Percentiles rank a stretch among this genome's conserved stretches.
phyloP scores from a whole-genome alignment of 352 stramenopile species.

The Phytophthora podocarpi region DNA sequence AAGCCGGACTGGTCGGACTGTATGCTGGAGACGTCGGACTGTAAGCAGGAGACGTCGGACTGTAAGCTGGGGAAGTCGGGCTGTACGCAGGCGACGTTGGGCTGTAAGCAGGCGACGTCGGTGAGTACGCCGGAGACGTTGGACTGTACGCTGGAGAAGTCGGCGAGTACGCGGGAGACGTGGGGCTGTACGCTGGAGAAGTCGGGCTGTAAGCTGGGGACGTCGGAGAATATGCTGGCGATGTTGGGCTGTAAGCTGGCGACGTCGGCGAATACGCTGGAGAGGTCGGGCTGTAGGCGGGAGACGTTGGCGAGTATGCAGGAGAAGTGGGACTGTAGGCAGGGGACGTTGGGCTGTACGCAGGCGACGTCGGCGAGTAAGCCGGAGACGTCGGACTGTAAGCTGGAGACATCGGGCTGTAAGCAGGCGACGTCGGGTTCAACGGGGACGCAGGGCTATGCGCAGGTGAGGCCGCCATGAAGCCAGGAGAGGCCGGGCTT shows the following conservation, averaged over 20 bases:
- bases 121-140: constrained; percentile 71
- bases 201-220: constrained; percentile 65
- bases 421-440: constrained; percentile 85
- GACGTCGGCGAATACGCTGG: constrained; percentile 78
- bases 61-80: constrained; percentile 77
- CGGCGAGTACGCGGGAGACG: constrained; percentile 65
- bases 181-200: constrained; percentile 82
- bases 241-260: constrained; percentile 76
- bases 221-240: constrained; percentile 79
- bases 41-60: constrained; percentile 69
- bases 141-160: constrained; percentile 73
- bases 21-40: constrained; percentile 78
- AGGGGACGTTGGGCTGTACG: constrained; percentile 72
- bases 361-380: constrained; percentile 82
- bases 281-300: constrained; percentile 74
- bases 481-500: constrained; percentile 73
- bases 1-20: constrained; percentile 89
- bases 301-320: constrained; percentile 87
- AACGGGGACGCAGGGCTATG: constrained; percentile 77
- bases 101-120: constrained; percentile 81
- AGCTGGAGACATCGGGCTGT: constrained; percentile 87
- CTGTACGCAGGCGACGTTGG: constrained; percentile 72
- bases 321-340: constrained; percentile 77
- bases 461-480: constrained; percentile 76
- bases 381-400: constrained; percentile 83